Evolutionary conservation across 768 basidiomycete genomes (phyloP), one percentile per base, ranked within the genome.

Genomic region (Trametes cinnabarina): DNA sequence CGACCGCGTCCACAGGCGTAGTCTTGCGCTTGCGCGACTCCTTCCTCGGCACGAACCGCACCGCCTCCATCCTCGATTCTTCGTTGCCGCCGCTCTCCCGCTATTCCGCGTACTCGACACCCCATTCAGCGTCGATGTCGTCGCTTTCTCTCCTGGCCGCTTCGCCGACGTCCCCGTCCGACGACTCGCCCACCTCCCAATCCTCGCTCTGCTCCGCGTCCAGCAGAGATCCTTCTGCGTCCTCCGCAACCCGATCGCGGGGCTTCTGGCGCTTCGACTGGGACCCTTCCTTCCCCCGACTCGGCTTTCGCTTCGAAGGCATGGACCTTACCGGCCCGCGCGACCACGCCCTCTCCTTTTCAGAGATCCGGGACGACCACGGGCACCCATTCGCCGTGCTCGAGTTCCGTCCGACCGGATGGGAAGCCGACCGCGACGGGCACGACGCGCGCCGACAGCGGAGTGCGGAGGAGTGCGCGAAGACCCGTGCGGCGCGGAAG

Each of bases 221-320:
- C 32, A 20, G 28, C 30, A 25, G 17, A 26, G 20, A 22, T 11
- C 12, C 44, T 15, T n/a, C 14, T 4, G 14, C 15, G 14, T 44
- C 22, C 19, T 25, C 19, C 44, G n/a, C 49, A 3, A 34, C 23
- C n/a, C 48, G 14, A 22, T 10, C 46, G 17, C 46, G 46, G 25
- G 40, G 52, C 47, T 50, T 48, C 53, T 60, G 58, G 58, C 58
- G 58, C 20, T 55, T 60, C 58, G 52, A 60, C 48, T 60, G 58
- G 58, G 53, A 60, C 48, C 40, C 35, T 32, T 37, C 52, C 34
- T 54, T 55, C 53, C 58, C 58, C n/a, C 58, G 52, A 9, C 48
- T 60, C 25, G 58, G 58, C 22, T 60, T 55, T 53, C 58, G 48
- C 53, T 55, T 60, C 58, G 58, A 60, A 42, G 58, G 58, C 52